Evolutionary conservation across 306 rosid species (phyloP).

Genomic region (Glycine soja): DNA sequence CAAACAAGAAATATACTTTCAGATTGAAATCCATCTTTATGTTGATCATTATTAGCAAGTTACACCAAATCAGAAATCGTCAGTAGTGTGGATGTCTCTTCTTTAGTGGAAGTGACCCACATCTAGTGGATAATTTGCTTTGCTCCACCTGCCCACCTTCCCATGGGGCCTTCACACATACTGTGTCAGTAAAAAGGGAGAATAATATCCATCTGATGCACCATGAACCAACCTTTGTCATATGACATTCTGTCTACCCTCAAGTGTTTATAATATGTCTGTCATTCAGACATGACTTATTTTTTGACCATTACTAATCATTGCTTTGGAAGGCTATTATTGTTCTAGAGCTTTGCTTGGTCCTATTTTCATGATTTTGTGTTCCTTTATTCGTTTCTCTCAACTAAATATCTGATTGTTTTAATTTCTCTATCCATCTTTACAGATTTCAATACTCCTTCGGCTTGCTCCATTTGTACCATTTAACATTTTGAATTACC

Average conservation of each 20-base stretch:
- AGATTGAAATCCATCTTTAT: constrained; percentile 7
- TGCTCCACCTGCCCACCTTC: constrained; percentile 1
- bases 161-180: neutral
- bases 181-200: neutral
- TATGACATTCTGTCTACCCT: constrained; percentile 15
- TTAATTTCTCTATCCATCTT: constrained; percentile 25
- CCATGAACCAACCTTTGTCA: neutral
- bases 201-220: constrained; percentile 22
- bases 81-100: constrained; percentile 13
- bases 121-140: neutral
- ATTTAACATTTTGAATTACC: constrained; percentile 77
- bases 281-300: neutral
- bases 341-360: constrained; percentile 20
- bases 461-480: constrained; percentile 96
- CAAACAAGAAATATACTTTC: constrained; percentile 3
- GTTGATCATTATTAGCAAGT: constrained; percentile 4
- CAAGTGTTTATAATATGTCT: neutral
- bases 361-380: neutral
- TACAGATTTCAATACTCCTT: constrained; percentile 85
- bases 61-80: neutral
- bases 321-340: constrained; percentile 20
- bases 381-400: neutral
- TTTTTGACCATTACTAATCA: constrained; percentile 9
- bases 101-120: constrained; percentile 6
- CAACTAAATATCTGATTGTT: neutral